These are phyloP conservation scores for Neurospora sp. DNA, from an alignment of 495 filamentous ascomycete species.

Conservation along the genomic window DNA sequence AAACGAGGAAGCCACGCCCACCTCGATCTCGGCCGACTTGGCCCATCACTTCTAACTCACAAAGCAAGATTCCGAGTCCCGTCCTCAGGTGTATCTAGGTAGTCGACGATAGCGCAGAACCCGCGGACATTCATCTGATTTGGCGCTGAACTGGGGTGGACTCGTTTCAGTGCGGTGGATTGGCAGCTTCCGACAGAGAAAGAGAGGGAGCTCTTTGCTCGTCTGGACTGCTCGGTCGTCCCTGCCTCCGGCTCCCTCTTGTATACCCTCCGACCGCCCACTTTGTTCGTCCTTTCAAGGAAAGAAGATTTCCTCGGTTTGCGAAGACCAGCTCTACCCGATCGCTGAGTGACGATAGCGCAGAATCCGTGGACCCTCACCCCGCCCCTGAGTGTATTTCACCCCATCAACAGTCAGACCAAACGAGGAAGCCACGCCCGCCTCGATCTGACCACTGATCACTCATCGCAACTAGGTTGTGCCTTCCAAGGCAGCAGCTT, in stretches of 20 bases:
- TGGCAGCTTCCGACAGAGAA: no score
- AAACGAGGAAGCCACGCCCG: background rate
- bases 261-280: no score
- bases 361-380: background rate
- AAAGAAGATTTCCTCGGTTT: no score
- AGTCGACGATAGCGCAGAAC: background rate
- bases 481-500: background rate
- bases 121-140: background rate
- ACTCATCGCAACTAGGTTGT: background rate
- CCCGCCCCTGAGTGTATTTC: background rate
- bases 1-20: no score
- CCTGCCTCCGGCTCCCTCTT: no score
- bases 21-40: background rate
- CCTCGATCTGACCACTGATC: background rate
- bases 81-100: background rate
- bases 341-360: background rate
- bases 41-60: background rate
- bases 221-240: no score
- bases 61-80: no score
- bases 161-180: no score
- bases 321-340: no score
- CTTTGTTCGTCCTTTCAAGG: no score
- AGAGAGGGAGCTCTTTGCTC: no score
- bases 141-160: no score
- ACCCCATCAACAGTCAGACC: background rate